These are phyloP conservation scores for Globisporangium cystogenes DNA, from an alignment of 352 stramenopile species.

Conservation along the genomic window DNA sequence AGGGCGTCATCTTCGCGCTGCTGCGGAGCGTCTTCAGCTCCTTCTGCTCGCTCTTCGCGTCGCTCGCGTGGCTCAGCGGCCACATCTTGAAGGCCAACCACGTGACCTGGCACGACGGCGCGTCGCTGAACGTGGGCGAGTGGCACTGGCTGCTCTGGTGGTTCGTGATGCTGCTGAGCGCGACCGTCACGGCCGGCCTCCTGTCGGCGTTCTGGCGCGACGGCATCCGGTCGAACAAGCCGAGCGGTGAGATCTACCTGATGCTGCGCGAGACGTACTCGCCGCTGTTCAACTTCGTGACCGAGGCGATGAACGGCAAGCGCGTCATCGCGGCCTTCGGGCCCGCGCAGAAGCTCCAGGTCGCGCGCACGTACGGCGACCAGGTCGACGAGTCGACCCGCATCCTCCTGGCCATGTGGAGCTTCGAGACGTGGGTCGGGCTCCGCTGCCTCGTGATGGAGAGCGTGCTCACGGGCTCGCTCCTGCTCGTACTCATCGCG, in stretches of 20 bases:
- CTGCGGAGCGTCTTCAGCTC: conserved; percentile 31
- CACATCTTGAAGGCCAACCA: conserved; percentile 22
- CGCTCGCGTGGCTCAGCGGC: conserved; percentile 28
- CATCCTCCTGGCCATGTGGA: conserved; percentile 26
- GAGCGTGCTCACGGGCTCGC: conserved; percentile 25
- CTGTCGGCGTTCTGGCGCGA: conserved; percentile 21
- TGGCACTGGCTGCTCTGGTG: conserved; percentile 14
- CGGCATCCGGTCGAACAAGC: conserved; percentile 22
- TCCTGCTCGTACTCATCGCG: conserved; percentile 29
- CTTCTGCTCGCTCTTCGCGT: conserved; percentile 30
- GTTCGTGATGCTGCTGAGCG: conserved; percentile 19
- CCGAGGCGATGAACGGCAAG: conserved; percentile 29
- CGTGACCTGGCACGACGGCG: neutral
- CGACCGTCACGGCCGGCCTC: conserved; percentile 17
- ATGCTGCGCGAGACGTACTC: conserved; percentile 31
- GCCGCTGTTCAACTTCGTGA: conserved; percentile 34
- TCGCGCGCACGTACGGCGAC: conserved; percentile 24
- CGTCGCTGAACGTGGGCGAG: neutral
- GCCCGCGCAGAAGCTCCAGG: conserved; percentile 18
- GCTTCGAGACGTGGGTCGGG: conserved; percentile 23
- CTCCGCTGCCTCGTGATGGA: conserved; percentile 29
- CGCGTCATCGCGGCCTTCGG: conserved; percentile 33
- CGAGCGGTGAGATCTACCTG: conserved; percentile 26
- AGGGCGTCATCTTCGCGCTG: conserved; percentile 31
- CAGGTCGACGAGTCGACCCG: conserved; percentile 31